phyloP scores from a whole-genome alignment of 352 stramenopile genomes.

The Aphanomyces stellatus region DNA sequence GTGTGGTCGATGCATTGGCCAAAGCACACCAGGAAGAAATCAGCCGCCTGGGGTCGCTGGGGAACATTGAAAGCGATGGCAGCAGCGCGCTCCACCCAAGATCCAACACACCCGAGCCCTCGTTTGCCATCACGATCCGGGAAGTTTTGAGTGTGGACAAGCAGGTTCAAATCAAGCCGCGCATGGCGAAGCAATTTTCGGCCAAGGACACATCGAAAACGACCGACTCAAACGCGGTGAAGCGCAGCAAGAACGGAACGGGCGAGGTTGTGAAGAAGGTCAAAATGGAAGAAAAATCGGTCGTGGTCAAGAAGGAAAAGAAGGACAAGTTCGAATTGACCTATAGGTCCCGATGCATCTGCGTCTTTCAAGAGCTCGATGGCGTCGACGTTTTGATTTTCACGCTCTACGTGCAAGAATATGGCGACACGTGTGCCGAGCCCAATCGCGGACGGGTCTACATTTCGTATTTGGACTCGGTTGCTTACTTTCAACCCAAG shows the following conservation, averaged over 20 bases:
- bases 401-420: slow-evolving; percentile 85
- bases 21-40: slow-evolving; percentile 71
- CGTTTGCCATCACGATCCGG: slow-evolving; percentile 78
- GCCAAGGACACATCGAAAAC: slow-evolving; percentile 54
- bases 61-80: slow-evolving; percentile 76
- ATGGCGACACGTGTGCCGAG: slow-evolving; percentile 54
- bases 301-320: slow-evolving; percentile 17
- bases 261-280: slow-evolving; percentile 1
- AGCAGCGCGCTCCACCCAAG: slow-evolving; percentile 53
- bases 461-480: slow-evolving; percentile 83
- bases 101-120: slow-evolving; percentile 39
- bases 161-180: slow-evolving; percentile 80
- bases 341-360: slow-evolving; percentile 84
- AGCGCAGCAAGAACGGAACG: slow-evolving; percentile 3
- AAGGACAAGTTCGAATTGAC: slow-evolving; percentile 48
- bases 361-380: slow-evolving; percentile 84
- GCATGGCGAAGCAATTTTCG: slow-evolving; percentile 65
- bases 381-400: slow-evolving; percentile 85
- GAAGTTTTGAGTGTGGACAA: slow-evolving; percentile 83
- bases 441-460: slow-evolving; percentile 80
- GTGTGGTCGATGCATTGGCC: slow-evolving; percentile 62
- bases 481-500: slow-evolving; percentile 86
- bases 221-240: slow-evolving; percentile 21
- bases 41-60: slow-evolving; percentile 66
- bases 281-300: neutral